Conservation (phyloP, 768 basidiomycete genomes). For the Inosperma sp. region DNA sequence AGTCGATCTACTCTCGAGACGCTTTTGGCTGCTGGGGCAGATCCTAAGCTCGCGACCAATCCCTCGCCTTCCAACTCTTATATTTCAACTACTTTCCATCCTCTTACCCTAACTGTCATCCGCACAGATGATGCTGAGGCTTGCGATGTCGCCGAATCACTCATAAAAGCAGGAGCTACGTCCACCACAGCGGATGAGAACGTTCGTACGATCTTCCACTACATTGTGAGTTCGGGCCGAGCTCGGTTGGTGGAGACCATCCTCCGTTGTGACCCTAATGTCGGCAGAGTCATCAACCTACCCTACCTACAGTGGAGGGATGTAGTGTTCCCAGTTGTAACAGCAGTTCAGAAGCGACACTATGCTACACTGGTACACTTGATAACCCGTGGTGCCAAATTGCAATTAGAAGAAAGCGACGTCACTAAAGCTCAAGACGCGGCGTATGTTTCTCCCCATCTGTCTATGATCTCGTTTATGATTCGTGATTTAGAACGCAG, state of each 20-base stretch:
- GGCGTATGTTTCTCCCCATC: conserved; percentile 24
- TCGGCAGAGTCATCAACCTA: conserved; percentile 35
- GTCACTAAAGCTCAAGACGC: conserved; percentile 31
- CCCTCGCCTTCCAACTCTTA: conserved; percentile 3
- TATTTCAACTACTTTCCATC: conserved; percentile 30
- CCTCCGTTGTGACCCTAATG: conserved; percentile 40
- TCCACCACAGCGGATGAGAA: conserved; percentile 38
- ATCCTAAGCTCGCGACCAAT: conserved; percentile 35
- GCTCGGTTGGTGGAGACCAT: conserved; percentile 38
- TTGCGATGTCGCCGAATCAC: conserved; percentile 34
- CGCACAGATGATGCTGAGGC: conserved; percentile 40
- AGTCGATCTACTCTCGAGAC: too few relatives aligned
- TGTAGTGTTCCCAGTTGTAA: conserved; percentile 34
- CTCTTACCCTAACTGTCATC: conserved; percentile 37
- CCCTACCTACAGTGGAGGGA: conserved; percentile 27
- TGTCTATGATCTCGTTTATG: neutral
- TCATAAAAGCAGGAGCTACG: conserved; percentile 39
- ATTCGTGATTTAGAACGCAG: conserved; percentile 13
- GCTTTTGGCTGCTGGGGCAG: too few relatives aligned
- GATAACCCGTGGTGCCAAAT: conserved; percentile 40
- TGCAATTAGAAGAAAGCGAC: conserved; percentile 33
- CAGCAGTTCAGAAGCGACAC: conserved; percentile 31
- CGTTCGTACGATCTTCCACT: conserved; percentile 40
- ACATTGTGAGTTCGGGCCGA: conserved; percentile 32
- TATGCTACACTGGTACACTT: conserved; percentile 36